Evolutionary conservation across 495 filamentous ascomycete species (phyloP), one percentile per base, ranked within the genome.

Genomic region (Penicillium soppii): DNA sequence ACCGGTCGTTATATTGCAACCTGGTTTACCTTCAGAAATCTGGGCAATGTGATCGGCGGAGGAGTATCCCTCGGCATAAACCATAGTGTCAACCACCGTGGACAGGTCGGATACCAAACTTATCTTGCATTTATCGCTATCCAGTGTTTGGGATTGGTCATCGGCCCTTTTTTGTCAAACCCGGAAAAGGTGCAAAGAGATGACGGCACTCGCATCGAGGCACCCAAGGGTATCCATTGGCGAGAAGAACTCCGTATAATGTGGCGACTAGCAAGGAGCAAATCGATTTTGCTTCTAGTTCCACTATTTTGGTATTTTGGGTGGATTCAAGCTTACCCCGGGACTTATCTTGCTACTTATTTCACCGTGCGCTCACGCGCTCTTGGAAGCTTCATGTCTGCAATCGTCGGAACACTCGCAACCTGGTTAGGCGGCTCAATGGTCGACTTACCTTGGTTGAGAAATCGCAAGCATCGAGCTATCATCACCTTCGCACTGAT

Each of bases 301-400:
- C 78, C 80, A 2, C 66, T 82, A 10, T 68, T 81, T 29, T 67
- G 78, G 42, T 74, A 75, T 1, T 77, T 76, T 55, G 73, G 74
- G 35, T 82, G 77, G 74, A 80, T 79, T 40, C 61, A 68, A 6
- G 78, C 79, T 1, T 82, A 82, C 43, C 62, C 73, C 6, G 74
- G 75, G 13, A 82, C 78, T 38, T 82, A 82, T 56, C 71, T 81
- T 30, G 73, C 77, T 7, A 78, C 79, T 27, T 84, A 82, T 56
- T 82, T 84, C 53, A 76, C 74, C 0, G 78, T 84, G 1, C 72
- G 80, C 0, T 58, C 78, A 0, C 70, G 80, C 0, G 74, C 80
- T 0, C 62, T 84, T 4, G 77, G 73, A 6, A 67, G 70, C 2
- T 67, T 79, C 21, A 62, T 72, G 5, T 74, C 71, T 4, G 76